These are phyloP conservation scores for Beauveria caledonica DNA, from an alignment of 2,329 filamentous ascomycete genomes.

Conservation along the genomic window DNA sequence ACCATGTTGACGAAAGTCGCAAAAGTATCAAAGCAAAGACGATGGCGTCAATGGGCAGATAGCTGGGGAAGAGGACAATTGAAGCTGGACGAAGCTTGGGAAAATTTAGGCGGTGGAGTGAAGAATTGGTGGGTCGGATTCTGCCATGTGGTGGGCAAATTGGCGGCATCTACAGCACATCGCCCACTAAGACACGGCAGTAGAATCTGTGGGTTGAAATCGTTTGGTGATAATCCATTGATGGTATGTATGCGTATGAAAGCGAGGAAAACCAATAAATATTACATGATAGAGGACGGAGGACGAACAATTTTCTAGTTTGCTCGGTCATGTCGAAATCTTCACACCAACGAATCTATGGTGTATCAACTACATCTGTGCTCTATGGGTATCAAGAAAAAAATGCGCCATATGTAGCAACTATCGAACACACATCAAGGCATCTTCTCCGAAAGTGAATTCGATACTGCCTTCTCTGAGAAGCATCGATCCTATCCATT, in stretches of 20 bases:
- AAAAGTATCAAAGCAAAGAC: background rate
- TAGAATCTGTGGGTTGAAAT: no score
- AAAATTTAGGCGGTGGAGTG: conserved; percentile 23
- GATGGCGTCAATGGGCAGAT: background rate
- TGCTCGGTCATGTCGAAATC: background rate
- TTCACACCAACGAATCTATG: background rate
- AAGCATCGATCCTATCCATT: conserved; percentile 73
- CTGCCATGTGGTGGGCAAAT: conserved; percentile 18
- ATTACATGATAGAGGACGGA: background rate
- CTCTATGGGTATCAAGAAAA: background rate
- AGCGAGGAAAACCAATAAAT: background rate
- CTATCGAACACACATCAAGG: conserved; percentile 65
- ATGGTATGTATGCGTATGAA: background rate
- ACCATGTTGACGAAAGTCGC: conserved; percentile 19
- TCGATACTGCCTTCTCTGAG: conserved; percentile 64
- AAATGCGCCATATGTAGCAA: background rate
- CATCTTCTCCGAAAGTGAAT: conserved; percentile 68
- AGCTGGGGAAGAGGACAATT: conserved; percentile 10
- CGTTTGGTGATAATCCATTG: no score
- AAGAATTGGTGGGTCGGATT: conserved; percentile 26
- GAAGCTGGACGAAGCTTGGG: conserved; percentile 16
- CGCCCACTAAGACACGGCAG: background rate
- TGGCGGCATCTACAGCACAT: background rate
- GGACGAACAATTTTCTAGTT: background rate
- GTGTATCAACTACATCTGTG: background rate